Conservation (phyloP, 176 grass and related monocot species). For the Guadua angustifolia region DNA sequence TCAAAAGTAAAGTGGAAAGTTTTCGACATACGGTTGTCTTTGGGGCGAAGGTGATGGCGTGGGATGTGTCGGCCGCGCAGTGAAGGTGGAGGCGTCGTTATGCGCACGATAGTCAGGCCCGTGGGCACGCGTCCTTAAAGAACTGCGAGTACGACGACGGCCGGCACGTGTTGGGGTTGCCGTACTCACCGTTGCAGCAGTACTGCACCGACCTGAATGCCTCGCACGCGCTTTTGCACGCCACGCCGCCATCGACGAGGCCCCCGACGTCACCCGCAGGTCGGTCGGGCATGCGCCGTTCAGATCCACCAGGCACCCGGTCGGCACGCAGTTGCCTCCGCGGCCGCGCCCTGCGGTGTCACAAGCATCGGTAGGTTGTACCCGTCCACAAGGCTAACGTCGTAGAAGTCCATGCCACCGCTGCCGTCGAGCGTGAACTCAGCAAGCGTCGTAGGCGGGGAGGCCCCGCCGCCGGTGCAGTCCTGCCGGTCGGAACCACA, state of each 20-base stretch:
- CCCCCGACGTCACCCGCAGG: conserved; percentile 43
- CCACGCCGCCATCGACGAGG: conserved; percentile 36
- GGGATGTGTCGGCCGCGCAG: conserved; percentile 58
- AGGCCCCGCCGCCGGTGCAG: neutral
- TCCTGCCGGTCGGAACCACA: conserved; percentile 54
- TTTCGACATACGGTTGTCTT: conserved; percentile 31
- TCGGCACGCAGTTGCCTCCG: conserved; percentile 1
- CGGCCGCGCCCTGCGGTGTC: conserved; percentile 36
- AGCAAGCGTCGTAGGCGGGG: neutral
- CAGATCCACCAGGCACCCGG: conserved; percentile 61
- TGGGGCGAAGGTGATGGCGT: conserved; percentile 74
- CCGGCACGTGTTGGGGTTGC: conserved; percentile 64
- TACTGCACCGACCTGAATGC: conserved; percentile 71
- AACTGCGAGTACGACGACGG: conserved; percentile 74
- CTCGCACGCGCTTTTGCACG: conserved; percentile 81
- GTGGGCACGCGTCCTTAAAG: conserved; percentile 84
- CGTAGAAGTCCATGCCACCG: conserved; percentile 58
- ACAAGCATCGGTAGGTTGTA: conserved; percentile 69
- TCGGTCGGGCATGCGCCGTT: conserved; percentile 71
- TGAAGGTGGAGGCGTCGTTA: conserved; percentile 83
- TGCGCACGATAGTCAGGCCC: too few species aligned
- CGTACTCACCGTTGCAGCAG: conserved; percentile 82
- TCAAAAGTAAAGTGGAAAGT: neutral
- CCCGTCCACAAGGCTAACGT: conserved; percentile 71
- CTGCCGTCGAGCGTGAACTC: conserved; percentile 44